Base-by-base conservation (phyloP, 2,329 filamentous ascomycete genomes). In the Microdochium trichocladiopsis region DNA sequence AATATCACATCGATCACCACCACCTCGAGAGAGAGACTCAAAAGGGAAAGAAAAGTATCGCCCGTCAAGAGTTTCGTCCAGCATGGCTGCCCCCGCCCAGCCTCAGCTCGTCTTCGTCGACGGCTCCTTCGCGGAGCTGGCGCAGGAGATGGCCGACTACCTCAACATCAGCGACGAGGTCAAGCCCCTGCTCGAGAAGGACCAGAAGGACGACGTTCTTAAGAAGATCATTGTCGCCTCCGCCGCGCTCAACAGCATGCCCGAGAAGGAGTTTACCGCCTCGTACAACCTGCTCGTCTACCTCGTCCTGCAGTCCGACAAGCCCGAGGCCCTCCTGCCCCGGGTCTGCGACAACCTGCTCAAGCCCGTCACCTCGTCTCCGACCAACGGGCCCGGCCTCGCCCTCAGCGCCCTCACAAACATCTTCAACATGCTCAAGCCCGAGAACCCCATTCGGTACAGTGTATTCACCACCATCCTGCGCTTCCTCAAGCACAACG, bases 211-310 rank as follows among this genome's bases (percentile, higher is more conserved):
- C 61, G 91, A 95, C 60, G 85, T 90, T 47, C 80, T 99, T 53
- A 88, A 92, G 77, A 92, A 91, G 79, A 79, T 99, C 59, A 89
- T 97, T 56, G 83, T 86, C 60, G 88, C 88, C 53, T 90, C 90
- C 51, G 73, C 80, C 51, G 81, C 80, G 50, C 78, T 99, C 67
- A 95, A 92, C 72, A 80, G 82, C 57, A 89, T 91, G 52, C 90
- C 93, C 54, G 94, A 99, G 80, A 95, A 94, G 81, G 93, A 97
- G 72, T 94, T 96, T 70, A 92, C 90, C 55, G 87, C 93, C 54
- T 90, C 93, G 56, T 96, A 96, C 76, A 97, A 99, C 76, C 87
- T 97, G 62, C 86, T 99, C 69, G 86, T 97, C 66, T 90, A 96
- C 77, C 86, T 99, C 55, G 84, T 95, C 60, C 80, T 90, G 64